Conservation (phyloP, 495 filamentous ascomycete genomes). For the Penicillium macrosclerotiorum region DNA sequence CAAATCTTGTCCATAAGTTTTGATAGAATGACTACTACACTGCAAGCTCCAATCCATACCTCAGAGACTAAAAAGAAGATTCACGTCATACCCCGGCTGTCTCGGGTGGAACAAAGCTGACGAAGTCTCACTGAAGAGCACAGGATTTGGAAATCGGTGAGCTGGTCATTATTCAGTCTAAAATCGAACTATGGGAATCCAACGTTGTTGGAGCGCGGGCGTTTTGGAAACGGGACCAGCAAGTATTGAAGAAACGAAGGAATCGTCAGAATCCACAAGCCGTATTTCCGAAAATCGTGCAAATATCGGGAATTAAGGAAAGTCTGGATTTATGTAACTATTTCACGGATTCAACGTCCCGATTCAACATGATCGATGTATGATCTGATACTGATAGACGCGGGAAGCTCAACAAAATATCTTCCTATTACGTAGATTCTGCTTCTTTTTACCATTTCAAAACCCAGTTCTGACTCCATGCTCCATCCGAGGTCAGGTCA, state of each 20-base stretch:
- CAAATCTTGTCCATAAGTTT: too few relatives aligned
- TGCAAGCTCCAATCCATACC: too few relatives aligned
- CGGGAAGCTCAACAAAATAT: too few relatives aligned
- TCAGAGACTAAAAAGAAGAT: neutral
- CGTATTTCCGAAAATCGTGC: neutral
- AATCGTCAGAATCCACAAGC: neutral
- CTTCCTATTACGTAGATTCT: neutral
- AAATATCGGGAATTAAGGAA: neutral
- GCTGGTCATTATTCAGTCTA: neutral
- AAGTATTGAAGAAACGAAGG: too few relatives aligned
- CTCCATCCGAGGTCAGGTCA: constrained; percentile 48
- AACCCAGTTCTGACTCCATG: constrained; percentile 57
- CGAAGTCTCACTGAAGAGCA: neutral
- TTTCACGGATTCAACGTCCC: neutral
- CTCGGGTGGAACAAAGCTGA: neutral
- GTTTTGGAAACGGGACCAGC: neutral
- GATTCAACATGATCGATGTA: neutral
- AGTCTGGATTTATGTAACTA: neutral
- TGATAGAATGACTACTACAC: too few relatives aligned
- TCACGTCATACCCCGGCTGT: neutral
- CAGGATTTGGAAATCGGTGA: neutral
- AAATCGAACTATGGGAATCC: neutral
- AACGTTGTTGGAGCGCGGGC: neutral
- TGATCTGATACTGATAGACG: too few relatives aligned
- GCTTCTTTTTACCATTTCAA: constrained; percentile 49